Conservation (phyloP, 805 yeast species). For the Sporopachydermia lactativora region DNA sequence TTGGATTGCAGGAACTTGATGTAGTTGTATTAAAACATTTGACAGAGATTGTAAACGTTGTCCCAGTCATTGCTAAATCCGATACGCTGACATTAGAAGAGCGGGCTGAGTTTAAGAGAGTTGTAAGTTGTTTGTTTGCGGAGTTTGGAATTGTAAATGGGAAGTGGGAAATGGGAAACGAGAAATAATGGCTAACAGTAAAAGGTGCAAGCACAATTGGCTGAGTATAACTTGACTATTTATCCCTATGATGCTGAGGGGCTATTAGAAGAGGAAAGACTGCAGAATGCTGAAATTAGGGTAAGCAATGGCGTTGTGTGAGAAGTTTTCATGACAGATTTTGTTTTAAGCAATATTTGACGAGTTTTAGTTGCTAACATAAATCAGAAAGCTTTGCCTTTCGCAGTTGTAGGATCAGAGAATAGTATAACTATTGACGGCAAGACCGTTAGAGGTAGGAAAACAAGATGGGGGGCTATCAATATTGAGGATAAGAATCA, state of each 20-base stretch:
- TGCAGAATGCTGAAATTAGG: conserved; percentile 18
- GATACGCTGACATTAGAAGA: conserved; percentile 83
- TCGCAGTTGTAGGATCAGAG: conserved; percentile 90
- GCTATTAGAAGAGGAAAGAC: conserved; percentile 23
- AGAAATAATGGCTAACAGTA: background rate
- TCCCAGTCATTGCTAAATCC: conserved; percentile 90
- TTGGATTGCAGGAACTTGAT: conserved; percentile 76
- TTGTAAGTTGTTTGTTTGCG: conserved; percentile 26
- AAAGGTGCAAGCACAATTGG: conserved; percentile 52
- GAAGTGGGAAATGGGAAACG: no score
- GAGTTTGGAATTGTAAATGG: no score
- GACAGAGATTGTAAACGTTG: conserved; percentile 82
- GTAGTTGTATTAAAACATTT: conserved; percentile 69
- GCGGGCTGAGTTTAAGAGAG: conserved; percentile 62
- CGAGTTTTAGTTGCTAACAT: no score
- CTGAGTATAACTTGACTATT: conserved; percentile 54
- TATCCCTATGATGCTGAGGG: conserved; percentile 61
- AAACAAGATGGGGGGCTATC: conserved; percentile 87
- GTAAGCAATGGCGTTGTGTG: conserved; percentile 39
- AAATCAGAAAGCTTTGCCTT: conserved; percentile 37
- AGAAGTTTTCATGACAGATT: conserved; percentile 36
- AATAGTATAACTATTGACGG: conserved; percentile 64
- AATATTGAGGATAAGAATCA: conserved; percentile 90
- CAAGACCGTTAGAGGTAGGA: conserved; percentile 73
- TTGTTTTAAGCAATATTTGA: background rate